Evolutionary conservation across 495 filamentous ascomycete genomes (phyloP), one percentile per base, ranked within the genome.

Genomic region (Aspergillus conjunctus): DNA sequence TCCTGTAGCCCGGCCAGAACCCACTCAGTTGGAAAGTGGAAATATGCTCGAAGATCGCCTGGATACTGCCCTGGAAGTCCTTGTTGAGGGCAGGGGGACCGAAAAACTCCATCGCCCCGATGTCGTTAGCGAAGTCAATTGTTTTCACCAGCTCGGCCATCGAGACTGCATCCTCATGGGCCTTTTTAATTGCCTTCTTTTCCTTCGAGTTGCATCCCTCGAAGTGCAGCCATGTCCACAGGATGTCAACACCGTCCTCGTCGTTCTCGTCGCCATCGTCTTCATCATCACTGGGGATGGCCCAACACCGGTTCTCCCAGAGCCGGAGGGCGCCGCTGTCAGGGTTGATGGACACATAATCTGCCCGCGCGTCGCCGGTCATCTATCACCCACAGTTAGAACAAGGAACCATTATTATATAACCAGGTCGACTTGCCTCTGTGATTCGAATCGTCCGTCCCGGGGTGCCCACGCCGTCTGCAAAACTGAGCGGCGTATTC

Each of bases 401-500:
- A 18, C 8, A 48, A 21, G 48, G 12, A 46, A 39, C 3, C 3
- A 18, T 46, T 20, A 30, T 26, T 8, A 45, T 45, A 7, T 14
- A 20, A 20, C n/a, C 21, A 30, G 48, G 21, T 32, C 17, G 34
- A 20, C 51, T 22, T n/a, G 34, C 51, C 51, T 54, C 51, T 4
- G 34, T n/a, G 32, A 54, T 17, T 15, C 33, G 41, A n/a, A 54
- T 22, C 7, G 14, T 54, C 26, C 51, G 51, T 12, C 51, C 51
- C 12, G 51, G 51, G 5, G 51, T 54, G 3, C 32, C 51, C 14
- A 54, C 51, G 1, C 51, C 51, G 22, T 54, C 51, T 15, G 51
- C 51, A 9, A 54, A 54, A 41, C 51, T 43, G 14, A 41, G 32
- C 1, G 51, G 51, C 51, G 31, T 54, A n/a, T 54, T 41, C 51